Evolutionary conservation across 2,329 filamentous ascomycete genomes (phyloP).

Genomic region (Colletotrichum tabaci): DNA sequence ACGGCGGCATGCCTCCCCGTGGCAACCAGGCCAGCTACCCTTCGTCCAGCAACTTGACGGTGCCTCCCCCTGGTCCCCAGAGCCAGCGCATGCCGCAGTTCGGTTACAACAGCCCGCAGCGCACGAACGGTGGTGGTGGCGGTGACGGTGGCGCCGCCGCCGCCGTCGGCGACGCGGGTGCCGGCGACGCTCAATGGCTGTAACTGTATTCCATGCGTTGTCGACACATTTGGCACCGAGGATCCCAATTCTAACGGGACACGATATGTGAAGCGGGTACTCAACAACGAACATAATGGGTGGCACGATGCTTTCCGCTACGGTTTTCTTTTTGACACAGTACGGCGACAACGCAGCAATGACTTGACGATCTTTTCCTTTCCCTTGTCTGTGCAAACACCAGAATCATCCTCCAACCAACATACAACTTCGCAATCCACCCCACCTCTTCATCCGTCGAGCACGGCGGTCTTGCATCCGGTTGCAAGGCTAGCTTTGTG

Average conservation of each 20-base stretch:
- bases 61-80: slow-evolving; percentile 47
- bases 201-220: slow-evolving; percentile 48
- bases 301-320: slow-evolving; percentile 42
- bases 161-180: slow-evolving; percentile 50
- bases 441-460: slow-evolving; percentile 40
- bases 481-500: slow-evolving; percentile 42
- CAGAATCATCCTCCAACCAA: slow-evolving; percentile 32
- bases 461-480: slow-evolving; percentile 53
- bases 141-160: slow-evolving; percentile 30
- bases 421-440: slow-evolving; percentile 34
- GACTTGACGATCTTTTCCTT: slow-evolving; percentile 59
- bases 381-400: slow-evolving; percentile 49
- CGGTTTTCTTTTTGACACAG: slow-evolving; percentile 49
- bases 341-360: slow-evolving; percentile 55
- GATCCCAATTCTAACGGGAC: slow-evolving; percentile 29
- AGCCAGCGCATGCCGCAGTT: slow-evolving; percentile 32
- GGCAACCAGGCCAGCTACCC: slow-evolving; percentile 56
- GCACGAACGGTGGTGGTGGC: slow-evolving; percentile 21
- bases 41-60: slow-evolving; percentile 50
- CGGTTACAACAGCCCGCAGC: slow-evolving; percentile 33
- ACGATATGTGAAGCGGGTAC: slow-evolving; percentile 37
- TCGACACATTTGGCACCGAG: slow-evolving; percentile 4
- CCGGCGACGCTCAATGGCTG: slow-evolving; percentile 57
- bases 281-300: slow-evolving; percentile 42
- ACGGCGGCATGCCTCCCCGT: slow-evolving; percentile 49